These are phyloP conservation scores for Stephanodiscus minutulus DNA, from an alignment of 108 stramenopile genomes.

Conservation along the genomic window DNA sequence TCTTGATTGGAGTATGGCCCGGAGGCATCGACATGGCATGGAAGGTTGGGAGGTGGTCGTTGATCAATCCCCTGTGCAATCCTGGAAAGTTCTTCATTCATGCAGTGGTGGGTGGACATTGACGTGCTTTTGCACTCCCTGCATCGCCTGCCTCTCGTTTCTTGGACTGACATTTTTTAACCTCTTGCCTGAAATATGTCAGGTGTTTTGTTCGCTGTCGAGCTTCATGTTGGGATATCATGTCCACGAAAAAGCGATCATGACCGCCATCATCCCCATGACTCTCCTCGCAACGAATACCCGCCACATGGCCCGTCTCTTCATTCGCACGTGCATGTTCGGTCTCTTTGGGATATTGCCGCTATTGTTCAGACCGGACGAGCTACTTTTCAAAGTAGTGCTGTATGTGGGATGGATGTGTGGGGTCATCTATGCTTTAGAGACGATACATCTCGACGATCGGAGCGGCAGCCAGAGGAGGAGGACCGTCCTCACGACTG, in stretches of 20 bases:
- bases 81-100: conserved; percentile 43
- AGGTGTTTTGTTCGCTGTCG: conserved; percentile 62
- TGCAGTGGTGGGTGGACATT: conserved; percentile 36
- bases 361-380: conserved; percentile 65
- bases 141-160: neutral
- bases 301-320: conserved; percentile 37
- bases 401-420: conserved; percentile 58
- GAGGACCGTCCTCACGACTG: conserved; percentile 14
- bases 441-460: conserved; percentile 10
- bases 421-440: conserved; percentile 35
- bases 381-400: conserved; percentile 59
- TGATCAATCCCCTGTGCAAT: neutral
- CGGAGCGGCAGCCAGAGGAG: conserved; percentile 7
- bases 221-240: conserved; percentile 87
- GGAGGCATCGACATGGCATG: conserved; percentile 41
- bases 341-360: conserved; percentile 76
- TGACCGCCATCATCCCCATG: conserved; percentile 83
- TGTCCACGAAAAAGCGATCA: conserved; percentile 97
- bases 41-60: conserved; percentile 34
- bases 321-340: conserved; percentile 57
- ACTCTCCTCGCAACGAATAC: conserved; percentile 51
- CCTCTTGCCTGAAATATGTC: neutral
- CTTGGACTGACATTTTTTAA: conserved; percentile 1
- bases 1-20: conserved; percentile 60
- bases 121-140: neutral